Evolutionary conservation across 306 rosid species (phyloP).

Genomic region (Styphnolobium japonicum): DNA sequence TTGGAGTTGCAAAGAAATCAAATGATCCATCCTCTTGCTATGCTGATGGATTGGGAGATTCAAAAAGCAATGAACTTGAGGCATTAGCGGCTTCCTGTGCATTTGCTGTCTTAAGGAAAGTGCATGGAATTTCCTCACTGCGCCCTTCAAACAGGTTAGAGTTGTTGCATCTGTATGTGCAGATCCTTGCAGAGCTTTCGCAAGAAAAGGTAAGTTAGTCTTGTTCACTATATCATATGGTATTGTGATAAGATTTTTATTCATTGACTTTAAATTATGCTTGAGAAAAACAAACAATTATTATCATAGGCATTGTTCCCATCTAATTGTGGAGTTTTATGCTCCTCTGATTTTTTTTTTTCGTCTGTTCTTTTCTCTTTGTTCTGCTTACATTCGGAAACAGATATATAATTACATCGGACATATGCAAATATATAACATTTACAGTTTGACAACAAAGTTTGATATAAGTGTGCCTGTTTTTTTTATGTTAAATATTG

Average conservation of each 20-base stretch:
- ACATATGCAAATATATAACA: not conserved
- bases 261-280: not conserved
- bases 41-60: slow-evolving; percentile 30
- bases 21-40: slow-evolving; percentile 35
- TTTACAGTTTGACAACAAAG: not conserved
- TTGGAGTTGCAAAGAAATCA: slow-evolving; percentile 28
- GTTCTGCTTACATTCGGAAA: not conserved
- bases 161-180: slow-evolving; percentile 60
- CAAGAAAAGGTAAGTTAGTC: slow-evolving; percentile 56
- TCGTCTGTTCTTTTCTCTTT: slow-evolving; percentile 2
- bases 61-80: slow-evolving; percentile 27
- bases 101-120: slow-evolving; percentile 45
- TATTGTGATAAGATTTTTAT: not conserved
- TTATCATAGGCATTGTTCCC: not conserved
- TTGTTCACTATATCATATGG: not conserved
- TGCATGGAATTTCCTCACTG: slow-evolving; percentile 53
- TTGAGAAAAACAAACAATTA: not conserved
- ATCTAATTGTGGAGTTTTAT: not conserved
- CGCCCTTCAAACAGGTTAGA: slow-evolving; percentile 66
- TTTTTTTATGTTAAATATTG: not conserved
- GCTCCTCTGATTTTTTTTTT: not conserved
- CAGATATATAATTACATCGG: not conserved
- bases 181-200: slow-evolving; percentile 64
- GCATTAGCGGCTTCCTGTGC: slow-evolving; percentile 29
- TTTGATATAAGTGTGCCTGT: not conserved